Evolutionary conservation across 2,329 filamentous ascomycete species (phyloP).

Genomic region (Penicillium sp.): DNA sequence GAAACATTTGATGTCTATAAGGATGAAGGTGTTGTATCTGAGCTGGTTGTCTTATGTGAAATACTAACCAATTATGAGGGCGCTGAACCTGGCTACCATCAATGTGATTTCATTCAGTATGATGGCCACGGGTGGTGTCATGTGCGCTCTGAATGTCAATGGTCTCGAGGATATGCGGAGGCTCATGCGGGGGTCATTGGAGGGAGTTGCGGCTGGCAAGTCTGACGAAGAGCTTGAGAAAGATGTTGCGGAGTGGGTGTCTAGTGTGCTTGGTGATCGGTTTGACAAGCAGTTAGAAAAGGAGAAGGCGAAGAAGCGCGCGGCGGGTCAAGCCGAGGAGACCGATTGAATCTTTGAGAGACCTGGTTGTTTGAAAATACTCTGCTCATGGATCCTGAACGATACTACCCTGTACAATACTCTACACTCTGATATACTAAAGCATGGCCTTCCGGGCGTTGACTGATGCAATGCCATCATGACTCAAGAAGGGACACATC

Average conservation of each 20-base stretch:
- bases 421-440: conserved; percentile 11
- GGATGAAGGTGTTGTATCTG: too few species aligned
- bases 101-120: conserved; percentile 78
- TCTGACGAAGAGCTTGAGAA: conserved; percentile 52
- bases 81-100: conserved; percentile 81
- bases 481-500: background rate
- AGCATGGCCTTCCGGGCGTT: conserved; percentile 10
- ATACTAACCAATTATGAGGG: too few species aligned
- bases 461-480: conserved; percentile 9
- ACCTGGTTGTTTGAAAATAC: conserved; percentile 9
- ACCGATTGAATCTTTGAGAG: background rate
- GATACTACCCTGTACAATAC: conserved; percentile 25
- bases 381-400: conserved; percentile 22
- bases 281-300: conserved; percentile 46
- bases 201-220: conserved; percentile 55
- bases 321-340: conserved; percentile 11
- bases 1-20: too few species aligned
- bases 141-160: conserved; percentile 78
- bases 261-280: conserved; percentile 50
- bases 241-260: conserved; percentile 58
- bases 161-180: conserved; percentile 64
- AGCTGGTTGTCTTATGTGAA: too few species aligned
- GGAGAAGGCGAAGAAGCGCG: conserved; percentile 29
- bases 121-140: conserved; percentile 70
- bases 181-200: conserved; percentile 61